These are phyloP conservation scores for Cardamine chenopodiifolia DNA, from an alignment of 345 rosid species.

Conservation along the genomic window DNA sequence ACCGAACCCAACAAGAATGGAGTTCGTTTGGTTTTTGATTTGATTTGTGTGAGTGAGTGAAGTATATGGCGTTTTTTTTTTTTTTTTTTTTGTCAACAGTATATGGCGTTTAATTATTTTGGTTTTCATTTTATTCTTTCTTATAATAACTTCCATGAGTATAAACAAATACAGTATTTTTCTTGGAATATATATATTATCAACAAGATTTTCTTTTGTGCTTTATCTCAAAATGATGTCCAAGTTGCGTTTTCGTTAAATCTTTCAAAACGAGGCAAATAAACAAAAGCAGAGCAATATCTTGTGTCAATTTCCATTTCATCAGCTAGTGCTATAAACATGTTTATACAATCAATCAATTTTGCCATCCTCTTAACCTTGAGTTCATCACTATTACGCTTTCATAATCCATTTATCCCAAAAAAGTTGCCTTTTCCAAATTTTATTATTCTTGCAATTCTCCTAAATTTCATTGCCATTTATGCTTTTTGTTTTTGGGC, in stretches of 20 bases:
- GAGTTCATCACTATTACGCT: too few relatives aligned
- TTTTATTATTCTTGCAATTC: not conserved
- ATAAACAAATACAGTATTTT: not conserved
- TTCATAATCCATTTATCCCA: too few relatives aligned
- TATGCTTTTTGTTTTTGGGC: not conserved
- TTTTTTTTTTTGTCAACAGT: too few relatives aligned
- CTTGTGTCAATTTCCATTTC: too few relatives aligned
- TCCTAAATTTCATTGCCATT: not conserved
- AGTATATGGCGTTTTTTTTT: not conserved
- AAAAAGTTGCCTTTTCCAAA: too few relatives aligned
- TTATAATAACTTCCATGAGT: not conserved
- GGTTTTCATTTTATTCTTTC: constrained; percentile 11
- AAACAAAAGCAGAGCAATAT: too few relatives aligned
- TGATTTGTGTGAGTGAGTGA: constrained; percentile 20
- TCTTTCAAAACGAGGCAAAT: too few relatives aligned
- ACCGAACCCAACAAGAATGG: not conserved
- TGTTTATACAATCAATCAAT: too few relatives aligned
- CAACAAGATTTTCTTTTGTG: not conserved
- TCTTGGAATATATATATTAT: not conserved
- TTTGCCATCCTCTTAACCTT: too few relatives aligned
- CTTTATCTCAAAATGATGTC: too few relatives aligned
- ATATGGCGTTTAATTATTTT: not conserved
- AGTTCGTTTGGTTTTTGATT: not conserved
- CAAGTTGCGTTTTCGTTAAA: too few relatives aligned
- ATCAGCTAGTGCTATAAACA: too few relatives aligned